Evolutionary conservation across 441 rosid genomes (phyloP), one percentile per base, ranked within the genome.

Genomic region (Croton laevigatus): DNA sequence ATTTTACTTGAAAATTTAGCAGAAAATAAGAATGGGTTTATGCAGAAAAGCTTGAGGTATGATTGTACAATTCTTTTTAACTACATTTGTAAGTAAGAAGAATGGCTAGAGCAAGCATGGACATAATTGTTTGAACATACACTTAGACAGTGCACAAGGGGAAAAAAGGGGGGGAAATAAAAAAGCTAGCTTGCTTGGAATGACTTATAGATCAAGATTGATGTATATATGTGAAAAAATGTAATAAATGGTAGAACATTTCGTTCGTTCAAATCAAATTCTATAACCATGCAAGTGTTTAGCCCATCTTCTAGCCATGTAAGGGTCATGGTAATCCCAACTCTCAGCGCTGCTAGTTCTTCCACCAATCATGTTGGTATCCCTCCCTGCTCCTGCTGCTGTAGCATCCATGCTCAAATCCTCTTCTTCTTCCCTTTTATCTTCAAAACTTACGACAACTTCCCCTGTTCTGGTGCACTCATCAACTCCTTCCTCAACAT

Each of bases 301-400:
- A 40, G 94, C 90, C 96, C 96, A 92, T 77, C 97, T 80, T 82
- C 93, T 86, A 42, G 93, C 96, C 94, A 92, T 85, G 80, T 77
- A 80, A 64, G 89, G 93, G 62, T 88, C 89, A 76, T 83, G 91
- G 73, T 85, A 86, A 68, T 88, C 93, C 96, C 90, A 88, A 70
- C 82, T 71, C 72, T 87, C 90, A 6, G 75, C 87, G 63, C 79
- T 82, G 70, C 94, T 90, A 44, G 73, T 81, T 71, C 89, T 84
- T 59, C 89, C 86, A 37, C 85, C 81, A 42, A 53, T 61, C 8
- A 69, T 73, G 80, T 74, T 73, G 59, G n/a, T 64, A 37, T 81
- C 86, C 32, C 81, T 73, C 19, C 59, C 84, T 61, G 74, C 65
- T 8, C 19, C 76, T 14, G 57, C 75, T 40, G 44, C 44, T 1